Conservation (phyloP, 495 filamentous ascomycete genomes). For the Staphylotrichum longicolle region DNA sequence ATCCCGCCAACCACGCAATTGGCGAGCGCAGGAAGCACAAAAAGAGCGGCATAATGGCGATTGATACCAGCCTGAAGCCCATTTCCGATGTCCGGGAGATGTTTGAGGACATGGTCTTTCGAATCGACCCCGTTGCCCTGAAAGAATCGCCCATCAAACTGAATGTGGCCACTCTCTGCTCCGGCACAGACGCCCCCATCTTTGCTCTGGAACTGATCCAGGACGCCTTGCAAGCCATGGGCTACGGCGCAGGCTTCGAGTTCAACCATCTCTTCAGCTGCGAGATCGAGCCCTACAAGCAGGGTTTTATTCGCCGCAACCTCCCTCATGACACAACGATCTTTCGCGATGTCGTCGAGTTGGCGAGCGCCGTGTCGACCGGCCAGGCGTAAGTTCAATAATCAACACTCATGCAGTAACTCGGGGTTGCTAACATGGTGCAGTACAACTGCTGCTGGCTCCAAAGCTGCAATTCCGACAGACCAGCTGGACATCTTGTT, state of each 20-base stretch:
- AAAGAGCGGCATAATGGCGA: neutral
- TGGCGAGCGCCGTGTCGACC: constrained; percentile 32
- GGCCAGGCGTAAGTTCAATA: constrained; percentile 54
- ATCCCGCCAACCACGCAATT: neutral
- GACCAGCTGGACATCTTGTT: constrained; percentile 63
- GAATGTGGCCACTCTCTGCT: constrained; percentile 74
- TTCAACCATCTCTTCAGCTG: constrained; percentile 71
- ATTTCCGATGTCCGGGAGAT: constrained; percentile 32
- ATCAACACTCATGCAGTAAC: neutral
- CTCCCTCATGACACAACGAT: constrained; percentile 56
- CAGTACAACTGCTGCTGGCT: constrained; percentile 72
- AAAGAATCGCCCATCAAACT: constrained; percentile 32
- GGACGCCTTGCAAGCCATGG: constrained; percentile 35
- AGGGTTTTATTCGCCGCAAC: constrained; percentile 78
- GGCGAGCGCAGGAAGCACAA: neutral
- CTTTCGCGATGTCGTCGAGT: constrained; percentile 68
- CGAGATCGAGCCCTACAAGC: constrained; percentile 76
- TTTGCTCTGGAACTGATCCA: constrained; percentile 58
- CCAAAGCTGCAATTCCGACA: constrained; percentile 54
- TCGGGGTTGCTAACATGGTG: constrained; percentile 22
- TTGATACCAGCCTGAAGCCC: constrained; percentile 24
- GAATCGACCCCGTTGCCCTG: constrained; percentile 13
- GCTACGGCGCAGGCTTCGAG: constrained; percentile 33
- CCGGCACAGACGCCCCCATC: constrained; percentile 77
- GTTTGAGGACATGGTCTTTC: constrained; percentile 34